phyloP scores from a whole-genome alignment of 78 protist species.

The Cavenderia fasciculata region DNA sequence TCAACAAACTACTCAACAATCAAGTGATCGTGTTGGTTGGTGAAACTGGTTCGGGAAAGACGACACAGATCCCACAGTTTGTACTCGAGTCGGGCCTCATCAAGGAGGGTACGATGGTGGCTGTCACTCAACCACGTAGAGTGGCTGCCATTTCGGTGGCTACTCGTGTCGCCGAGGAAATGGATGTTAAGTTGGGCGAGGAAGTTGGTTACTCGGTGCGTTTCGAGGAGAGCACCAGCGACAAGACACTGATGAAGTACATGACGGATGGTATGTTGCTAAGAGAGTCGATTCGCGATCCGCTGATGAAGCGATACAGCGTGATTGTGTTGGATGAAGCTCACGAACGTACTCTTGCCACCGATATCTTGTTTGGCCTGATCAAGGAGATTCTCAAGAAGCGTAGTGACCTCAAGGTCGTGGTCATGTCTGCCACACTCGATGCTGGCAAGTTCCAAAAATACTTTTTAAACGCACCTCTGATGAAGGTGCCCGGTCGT shows the following conservation, averaged over 20 bases:
- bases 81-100: conserved; percentile 80
- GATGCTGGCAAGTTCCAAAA: conserved; percentile 98
- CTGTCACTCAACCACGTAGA: conserved; percentile 99
- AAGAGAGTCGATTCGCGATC: conserved; percentile 98
- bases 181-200: conserved; percentile 98
- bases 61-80: conserved; percentile 95
- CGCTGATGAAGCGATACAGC: conserved; percentile 88
- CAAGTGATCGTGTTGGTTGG: conserved; percentile 97
- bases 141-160: conserved; percentile 97
- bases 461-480: conserved; percentile 95
- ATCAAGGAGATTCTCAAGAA: conserved; percentile 85
- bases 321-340: conserved; percentile 99
- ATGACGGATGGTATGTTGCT: conserved; percentile 99
- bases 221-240: conserved; percentile 97
- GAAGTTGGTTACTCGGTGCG: conserved; percentile 99
- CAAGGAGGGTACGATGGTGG: conserved; percentile 78
- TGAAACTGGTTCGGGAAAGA: conserved; percentile 99
- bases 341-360: conserved; percentile 99
- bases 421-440: conserved; percentile 99
- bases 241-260: conserved; percentile 91
- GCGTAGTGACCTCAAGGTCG: conserved; percentile 90
- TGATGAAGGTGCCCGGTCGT: conserved; percentile 80
- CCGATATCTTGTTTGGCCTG: conserved; percentile 98
- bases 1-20: conserved; percentile 69
- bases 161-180: conserved; percentile 97